A percentile compares a stretch with the other conserved stretches of the same genome.
Evolutionary conservation across 352 stramenopile genomes (phyloP).

Genomic region (Pythium diclinum): DNA sequence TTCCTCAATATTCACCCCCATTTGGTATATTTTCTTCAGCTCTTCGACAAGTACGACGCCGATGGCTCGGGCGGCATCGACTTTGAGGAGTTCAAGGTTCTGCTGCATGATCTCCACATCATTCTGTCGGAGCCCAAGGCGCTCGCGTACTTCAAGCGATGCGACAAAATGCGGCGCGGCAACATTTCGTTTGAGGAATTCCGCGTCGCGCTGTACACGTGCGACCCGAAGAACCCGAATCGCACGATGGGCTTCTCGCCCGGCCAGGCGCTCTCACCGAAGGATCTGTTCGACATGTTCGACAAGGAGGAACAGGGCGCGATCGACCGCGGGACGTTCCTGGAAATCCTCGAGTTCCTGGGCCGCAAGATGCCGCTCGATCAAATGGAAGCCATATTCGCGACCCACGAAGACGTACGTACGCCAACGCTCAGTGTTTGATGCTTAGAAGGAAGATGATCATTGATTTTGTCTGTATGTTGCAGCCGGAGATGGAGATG

Average conservation of each 20-base stretch:
- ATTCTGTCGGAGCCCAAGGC: constrained; percentile 66
- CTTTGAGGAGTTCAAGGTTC: constrained; percentile 71
- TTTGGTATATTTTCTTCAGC: constrained; percentile 25
- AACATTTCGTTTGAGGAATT: constrained; percentile 83
- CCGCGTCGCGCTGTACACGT: constrained; percentile 70
- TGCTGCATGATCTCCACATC: constrained; percentile 58
- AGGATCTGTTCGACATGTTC: constrained; percentile 83
- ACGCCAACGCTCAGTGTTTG: too few relatives aligned
- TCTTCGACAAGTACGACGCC: constrained; percentile 82
- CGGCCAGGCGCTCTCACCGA: constrained; percentile 63
- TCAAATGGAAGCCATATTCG: constrained; percentile 66
- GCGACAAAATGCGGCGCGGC: constrained; percentile 55
- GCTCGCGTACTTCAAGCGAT: constrained; percentile 76
- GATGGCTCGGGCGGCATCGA: constrained; percentile 77
- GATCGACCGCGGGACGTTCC: constrained; percentile 64
- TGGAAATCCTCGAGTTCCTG: constrained; percentile 66
- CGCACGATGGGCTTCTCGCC: constrained; percentile 67
- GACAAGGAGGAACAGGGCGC: constrained; percentile 65
- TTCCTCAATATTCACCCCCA: not conserved
- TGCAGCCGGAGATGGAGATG: constrained; percentile 62
- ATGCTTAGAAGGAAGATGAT: not conserved
- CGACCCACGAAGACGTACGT: constrained; percentile 64
- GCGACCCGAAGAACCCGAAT: constrained; percentile 73
- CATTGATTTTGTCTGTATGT: constrained; percentile 4
- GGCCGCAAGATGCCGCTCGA: constrained; percentile 59